Base-by-base conservation (phyloP, 2,329 filamentous ascomycete species). In the Paracamarosporium sp. region DNA sequence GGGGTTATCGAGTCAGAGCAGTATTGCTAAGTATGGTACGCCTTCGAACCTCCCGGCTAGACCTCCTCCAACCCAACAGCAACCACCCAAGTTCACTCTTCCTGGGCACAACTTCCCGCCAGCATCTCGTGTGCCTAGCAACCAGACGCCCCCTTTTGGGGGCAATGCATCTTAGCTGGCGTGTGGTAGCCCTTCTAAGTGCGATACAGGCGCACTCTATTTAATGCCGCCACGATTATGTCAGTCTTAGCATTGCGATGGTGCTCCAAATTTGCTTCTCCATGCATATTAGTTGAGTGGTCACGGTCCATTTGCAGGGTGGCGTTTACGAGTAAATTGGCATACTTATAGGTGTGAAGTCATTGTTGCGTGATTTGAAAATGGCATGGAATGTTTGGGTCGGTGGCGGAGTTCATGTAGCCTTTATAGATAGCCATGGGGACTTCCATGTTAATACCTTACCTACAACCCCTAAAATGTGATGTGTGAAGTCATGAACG, bases 11-110 rank as follows among this genome's bases (percentile, higher is more conserved):
- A 70, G 68, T 53, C 77, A 80, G 56, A 83, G 78, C 67, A 82
- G 80, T 63, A 82, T 85, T 52, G 81, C 83, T n/a, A 85, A 85
- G 63, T 86, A 82, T 73, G 83, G 83, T 28, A 82, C 83, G 30
- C 81, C 83, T 5, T 75, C 83, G 15, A 82, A 83, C 50, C 74
- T 86, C 41, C 84, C 84, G 45, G 79, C 83, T 9, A 86, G 85
- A 65, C 84, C 84, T 33, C 83, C 83, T 38, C 80, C 82, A 45
- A 60, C 70, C 11, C 77, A 67, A 30, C 59, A 66, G 40, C 60
- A 61, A 56, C 55, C 71, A 24, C 67, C 69, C 4, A 74, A 74
- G 56, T 75, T 72, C 50, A 62, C 31, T 47, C 50, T 68, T 2
- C 58, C 63, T 7, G 60, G 60, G 4, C 60, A 64, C 33, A 61